Conservation (phyloP, 768 basidiomycete species). For the Mycena amicta region DNA sequence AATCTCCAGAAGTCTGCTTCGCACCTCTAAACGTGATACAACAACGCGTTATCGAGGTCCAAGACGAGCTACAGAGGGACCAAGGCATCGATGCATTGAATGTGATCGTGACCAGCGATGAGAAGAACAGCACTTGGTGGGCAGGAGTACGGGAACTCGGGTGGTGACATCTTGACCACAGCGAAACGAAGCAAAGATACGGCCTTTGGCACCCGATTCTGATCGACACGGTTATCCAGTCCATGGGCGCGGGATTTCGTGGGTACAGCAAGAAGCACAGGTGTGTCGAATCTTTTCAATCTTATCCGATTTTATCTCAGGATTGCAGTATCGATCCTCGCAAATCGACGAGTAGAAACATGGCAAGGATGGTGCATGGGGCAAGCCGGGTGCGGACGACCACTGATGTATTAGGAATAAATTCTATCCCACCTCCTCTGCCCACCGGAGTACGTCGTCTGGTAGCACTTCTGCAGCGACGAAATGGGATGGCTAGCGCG, state of each 20-base stretch:
- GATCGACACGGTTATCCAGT: conserved; percentile 55
- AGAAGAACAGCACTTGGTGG: conserved; percentile 39
- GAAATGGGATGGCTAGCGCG: background rate
- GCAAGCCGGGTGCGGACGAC: conserved; percentile 42
- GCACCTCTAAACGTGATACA: conserved; percentile 31
- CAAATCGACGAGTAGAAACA: conserved; percentile 45
- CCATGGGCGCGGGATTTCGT: conserved; percentile 49
- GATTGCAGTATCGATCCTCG: conserved; percentile 49
- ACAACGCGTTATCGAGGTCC: conserved; percentile 34
- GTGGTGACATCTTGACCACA: conserved; percentile 37
- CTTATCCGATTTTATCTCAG: too few relatives aligned
- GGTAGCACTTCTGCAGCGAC: conserved; percentile 3
- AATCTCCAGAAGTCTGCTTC: conserved; percentile 32
- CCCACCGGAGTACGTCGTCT: conserved; percentile 29
- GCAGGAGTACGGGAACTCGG: conserved; percentile 30
- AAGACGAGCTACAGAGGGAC: conserved; percentile 28
- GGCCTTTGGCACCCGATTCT: conserved; percentile 45
- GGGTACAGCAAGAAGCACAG: conserved; percentile 52
- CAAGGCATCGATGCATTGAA: conserved; percentile 29
- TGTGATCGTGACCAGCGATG: conserved; percentile 47
- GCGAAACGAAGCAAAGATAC: conserved; percentile 30
- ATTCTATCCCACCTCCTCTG: conserved; percentile 30
- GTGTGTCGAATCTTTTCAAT: too few relatives aligned
- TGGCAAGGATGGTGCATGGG: conserved; percentile 50
- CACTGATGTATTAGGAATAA: conserved; percentile 30